phyloP scores from a whole-genome alignment of 2,329 filamentous ascomycete species.

The Sporothrix luriei region DNA sequence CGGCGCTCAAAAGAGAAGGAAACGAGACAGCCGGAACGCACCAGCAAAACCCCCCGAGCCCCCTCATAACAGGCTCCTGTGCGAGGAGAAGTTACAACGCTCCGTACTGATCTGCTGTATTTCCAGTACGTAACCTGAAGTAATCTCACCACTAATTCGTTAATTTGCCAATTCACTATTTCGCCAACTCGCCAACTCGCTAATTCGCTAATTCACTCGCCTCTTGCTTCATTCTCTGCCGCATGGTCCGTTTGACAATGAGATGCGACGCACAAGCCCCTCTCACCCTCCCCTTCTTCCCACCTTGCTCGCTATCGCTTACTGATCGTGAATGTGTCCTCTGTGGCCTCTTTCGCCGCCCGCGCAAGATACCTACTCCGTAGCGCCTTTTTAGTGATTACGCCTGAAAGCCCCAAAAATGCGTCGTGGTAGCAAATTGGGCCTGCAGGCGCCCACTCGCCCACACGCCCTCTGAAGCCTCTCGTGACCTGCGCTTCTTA shows the following conservation, averaged over 20 bases:
- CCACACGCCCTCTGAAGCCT: slow-evolving; percentile 8
- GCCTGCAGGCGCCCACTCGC: slow-evolving; percentile 1
- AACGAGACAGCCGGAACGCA: background rate
- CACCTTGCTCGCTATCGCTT: slow-evolving; percentile 26
- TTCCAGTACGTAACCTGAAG: slow-evolving; percentile 16
- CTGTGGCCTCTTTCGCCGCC: background rate
- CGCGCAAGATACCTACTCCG: slow-evolving; percentile 8
- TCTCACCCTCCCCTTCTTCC: background rate
- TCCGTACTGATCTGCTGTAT: slow-evolving; percentile 21
- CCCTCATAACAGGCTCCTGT: background rate
- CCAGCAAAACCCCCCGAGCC: background rate
- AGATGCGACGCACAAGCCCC: slow-evolving; percentile 18
- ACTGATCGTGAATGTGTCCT: slow-evolving; percentile 29
- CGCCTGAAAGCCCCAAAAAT: background rate
- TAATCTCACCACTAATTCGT: background rate
- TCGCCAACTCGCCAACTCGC: too few relatives aligned
- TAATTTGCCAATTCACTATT: background rate
- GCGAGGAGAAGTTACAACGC: too few relatives aligned
- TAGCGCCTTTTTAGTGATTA: slow-evolving; percentile 21
- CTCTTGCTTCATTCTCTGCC: background rate
- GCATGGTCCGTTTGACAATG: background rate
- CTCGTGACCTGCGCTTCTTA: background rate
- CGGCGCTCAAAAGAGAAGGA: slow-evolving; percentile 4
- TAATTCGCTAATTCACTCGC: slow-evolving; percentile 1
- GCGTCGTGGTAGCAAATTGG: background rate